Percentiles rank a stretch among this genome's conserved stretches.
phyloP scores from a whole-genome alignment of 352 stramenopile genomes.

The Phytophthora crassamura region DNA sequence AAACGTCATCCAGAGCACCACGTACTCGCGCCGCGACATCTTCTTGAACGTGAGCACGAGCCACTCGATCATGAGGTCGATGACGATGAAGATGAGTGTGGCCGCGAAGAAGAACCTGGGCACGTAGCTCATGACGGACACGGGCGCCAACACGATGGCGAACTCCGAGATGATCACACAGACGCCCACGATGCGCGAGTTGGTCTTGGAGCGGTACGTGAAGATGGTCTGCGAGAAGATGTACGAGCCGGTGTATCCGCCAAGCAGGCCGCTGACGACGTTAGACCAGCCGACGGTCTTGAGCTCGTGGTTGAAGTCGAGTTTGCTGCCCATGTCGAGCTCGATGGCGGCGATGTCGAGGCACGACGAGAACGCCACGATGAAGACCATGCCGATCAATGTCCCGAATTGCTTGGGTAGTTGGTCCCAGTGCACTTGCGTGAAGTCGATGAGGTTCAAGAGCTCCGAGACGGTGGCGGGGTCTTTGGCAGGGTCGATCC shows the following conservation, averaged over 20 bases:
- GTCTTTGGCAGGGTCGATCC: constrained; percentile 83
- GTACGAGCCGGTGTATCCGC: constrained; percentile 98
- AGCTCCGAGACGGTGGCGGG: constrained; percentile 63
- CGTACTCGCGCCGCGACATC: constrained; percentile 90
- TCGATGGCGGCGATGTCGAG: constrained; percentile 98
- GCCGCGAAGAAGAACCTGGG: constrained; percentile 98
- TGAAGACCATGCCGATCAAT: constrained; percentile 96
- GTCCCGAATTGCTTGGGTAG: constrained; percentile 91
- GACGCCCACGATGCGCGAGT: constrained; percentile 90
- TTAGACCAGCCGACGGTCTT: constrained; percentile 97
- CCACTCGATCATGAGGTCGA: constrained; percentile 98
- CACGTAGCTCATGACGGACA: constrained; percentile 94
- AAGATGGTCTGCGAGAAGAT: constrained; percentile 99
- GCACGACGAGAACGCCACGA: constrained; percentile 96
- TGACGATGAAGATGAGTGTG: constrained; percentile 96
- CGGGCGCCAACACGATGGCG: constrained; percentile 84
- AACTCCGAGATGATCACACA: constrained; percentile 90
- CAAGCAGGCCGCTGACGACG: constrained; percentile 93
- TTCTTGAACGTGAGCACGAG: constrained; percentile 85
- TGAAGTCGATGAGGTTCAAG: constrained; percentile 92
- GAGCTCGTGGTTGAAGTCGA: constrained; percentile 96
- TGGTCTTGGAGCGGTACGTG: constrained; percentile 92
- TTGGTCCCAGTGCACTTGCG: constrained; percentile 87
- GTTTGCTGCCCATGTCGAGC: constrained; percentile 93
- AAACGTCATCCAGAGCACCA: constrained; percentile 93